A percentile compares a stretch with the other conserved stretches of the same genome.
Conservation (phyloP, 2,329 filamentous ascomycete genomes). For the Clonostachys sp. region DNA sequence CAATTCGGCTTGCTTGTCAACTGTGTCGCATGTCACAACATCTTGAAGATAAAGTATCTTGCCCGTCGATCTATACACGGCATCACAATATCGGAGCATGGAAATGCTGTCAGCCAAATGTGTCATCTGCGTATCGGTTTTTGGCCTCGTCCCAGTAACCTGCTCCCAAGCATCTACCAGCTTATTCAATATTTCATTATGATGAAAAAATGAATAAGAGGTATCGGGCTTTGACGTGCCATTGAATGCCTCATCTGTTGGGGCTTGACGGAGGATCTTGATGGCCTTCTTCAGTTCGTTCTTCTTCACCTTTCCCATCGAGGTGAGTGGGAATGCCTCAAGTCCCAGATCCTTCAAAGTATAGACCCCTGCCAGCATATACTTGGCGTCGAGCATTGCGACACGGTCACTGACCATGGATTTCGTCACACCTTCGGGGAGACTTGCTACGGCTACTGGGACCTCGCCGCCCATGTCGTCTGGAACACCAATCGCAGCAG, state of each 20-base stretch:
- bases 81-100: constrained; percentile 28
- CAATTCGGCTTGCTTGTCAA: constrained; percentile 21
- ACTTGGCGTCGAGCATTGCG: constrained; percentile 25
- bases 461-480: constrained; percentile 42
- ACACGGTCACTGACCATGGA: constrained; percentile 19
- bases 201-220: no score
- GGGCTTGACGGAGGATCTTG: constrained; percentile 4
- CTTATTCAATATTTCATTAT: background rate
- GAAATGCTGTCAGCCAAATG: constrained; percentile 28
- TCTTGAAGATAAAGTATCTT: constrained; percentile 27
- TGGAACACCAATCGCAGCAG: constrained; percentile 34
- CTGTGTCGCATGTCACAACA: constrained; percentile 18
- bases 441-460: constrained; percentile 34
- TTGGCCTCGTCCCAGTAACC: constrained; percentile 17
- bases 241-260: no score
- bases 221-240: background rate
- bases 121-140: constrained; percentile 13
- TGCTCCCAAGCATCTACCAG: constrained; percentile 20
- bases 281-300: constrained; percentile 21
- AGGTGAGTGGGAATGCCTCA: constrained; percentile 29
- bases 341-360: constrained; percentile 32
- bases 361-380: constrained; percentile 31
- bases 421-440: constrained; percentile 22
- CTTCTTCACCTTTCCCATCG: constrained; percentile 39
- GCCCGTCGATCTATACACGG: constrained; percentile 14